Percentiles rank a stretch among this genome's conserved stretches.
These are phyloP conservation scores for Dendrobium officinale DNA, from an alignment of 106 monocot species.

Conservation along the genomic window DNA sequence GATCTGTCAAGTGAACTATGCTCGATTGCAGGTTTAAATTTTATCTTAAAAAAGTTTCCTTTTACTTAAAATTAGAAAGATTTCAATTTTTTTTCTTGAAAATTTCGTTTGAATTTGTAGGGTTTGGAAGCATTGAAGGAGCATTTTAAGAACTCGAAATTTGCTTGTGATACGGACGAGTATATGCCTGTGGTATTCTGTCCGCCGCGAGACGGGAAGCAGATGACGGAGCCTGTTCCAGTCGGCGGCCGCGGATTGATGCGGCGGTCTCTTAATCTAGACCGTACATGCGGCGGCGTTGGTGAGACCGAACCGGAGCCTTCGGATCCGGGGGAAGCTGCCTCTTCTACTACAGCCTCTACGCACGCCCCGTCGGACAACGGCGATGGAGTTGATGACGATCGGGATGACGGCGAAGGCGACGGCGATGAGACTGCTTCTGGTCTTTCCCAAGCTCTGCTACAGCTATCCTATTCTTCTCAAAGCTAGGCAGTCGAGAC, in stretches of 20 bases:
- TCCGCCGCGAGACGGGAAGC: slow-evolving; percentile 81
- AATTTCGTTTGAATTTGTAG: slow-evolving; percentile 20
- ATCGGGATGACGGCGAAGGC: background rate
- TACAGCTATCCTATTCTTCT: background rate
- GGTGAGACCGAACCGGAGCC: background rate
- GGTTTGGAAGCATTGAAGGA: slow-evolving; percentile 95
- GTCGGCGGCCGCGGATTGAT: slow-evolving; percentile 40
- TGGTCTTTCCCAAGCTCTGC: slow-evolving; percentile 4
- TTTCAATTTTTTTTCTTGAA: too few relatives aligned
- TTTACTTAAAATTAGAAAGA: background rate
- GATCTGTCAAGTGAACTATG: slow-evolving; percentile 97
- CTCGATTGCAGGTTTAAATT: slow-evolving; percentile 69
- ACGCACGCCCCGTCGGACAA: slow-evolving; percentile 8
- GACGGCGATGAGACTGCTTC: slow-evolving; percentile 6
- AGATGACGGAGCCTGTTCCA: slow-evolving; percentile 49
- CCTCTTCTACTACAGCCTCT: slow-evolving; percentile 1
- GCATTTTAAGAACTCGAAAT: slow-evolving; percentile 93
- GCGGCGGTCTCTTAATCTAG: background rate
- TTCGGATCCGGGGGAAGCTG: background rate
- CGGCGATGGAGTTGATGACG: slow-evolving; percentile 10
- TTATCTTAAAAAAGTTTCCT: background rate
- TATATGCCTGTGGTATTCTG: slow-evolving; percentile 95
- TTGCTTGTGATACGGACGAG: slow-evolving; percentile 94
- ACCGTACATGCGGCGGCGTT: background rate
- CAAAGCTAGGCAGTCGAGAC: background rate